Conservation (phyloP, 495 filamentous ascomycete genomes). For the Evansstolkia leycettana region DNA sequence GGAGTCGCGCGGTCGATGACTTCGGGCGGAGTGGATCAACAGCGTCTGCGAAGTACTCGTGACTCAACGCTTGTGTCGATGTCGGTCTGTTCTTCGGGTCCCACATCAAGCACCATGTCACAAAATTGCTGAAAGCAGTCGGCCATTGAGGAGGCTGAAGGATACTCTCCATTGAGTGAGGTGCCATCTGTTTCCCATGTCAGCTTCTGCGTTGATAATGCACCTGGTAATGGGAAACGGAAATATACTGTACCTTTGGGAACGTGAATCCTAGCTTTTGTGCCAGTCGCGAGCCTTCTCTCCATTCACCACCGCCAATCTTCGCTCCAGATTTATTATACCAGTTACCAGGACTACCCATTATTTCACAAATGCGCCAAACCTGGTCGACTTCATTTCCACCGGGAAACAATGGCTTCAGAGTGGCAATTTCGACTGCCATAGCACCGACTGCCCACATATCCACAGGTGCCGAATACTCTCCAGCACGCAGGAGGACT, state of each 20-base stretch:
- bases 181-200: conserved; percentile 63
- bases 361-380: conserved; percentile 98
- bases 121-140: conserved; percentile 72
- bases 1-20: conserved; percentile 70
- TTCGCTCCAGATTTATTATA: conserved; percentile 77
- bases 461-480: conserved; percentile 96
- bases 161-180: conserved; percentile 92
- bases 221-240: conserved; percentile 2
- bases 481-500: conserved; percentile 84
- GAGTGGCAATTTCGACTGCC: conserved; percentile 95
- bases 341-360: conserved; percentile 98
- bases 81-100: conserved; percentile 90
- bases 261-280: conserved; percentile 97
- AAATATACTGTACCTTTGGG: conserved; percentile 50
- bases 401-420: conserved; percentile 95
- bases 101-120: conserved; percentile 99
- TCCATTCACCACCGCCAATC: conserved; percentile 96
- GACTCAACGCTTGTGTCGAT: conserved; percentile 81
- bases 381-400: conserved; percentile 99
- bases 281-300: conserved; percentile 82
- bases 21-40: conserved; percentile 88
- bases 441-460: conserved; percentile 99
- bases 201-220: conserved; percentile 1
- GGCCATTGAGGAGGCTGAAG: conserved; percentile 88
- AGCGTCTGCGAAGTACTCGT: conserved; percentile 95